These are phyloP conservation scores for Pouteria glomerata DNA, from an alignment of 148 eudicot genomes.

Conservation along the genomic window DNA sequence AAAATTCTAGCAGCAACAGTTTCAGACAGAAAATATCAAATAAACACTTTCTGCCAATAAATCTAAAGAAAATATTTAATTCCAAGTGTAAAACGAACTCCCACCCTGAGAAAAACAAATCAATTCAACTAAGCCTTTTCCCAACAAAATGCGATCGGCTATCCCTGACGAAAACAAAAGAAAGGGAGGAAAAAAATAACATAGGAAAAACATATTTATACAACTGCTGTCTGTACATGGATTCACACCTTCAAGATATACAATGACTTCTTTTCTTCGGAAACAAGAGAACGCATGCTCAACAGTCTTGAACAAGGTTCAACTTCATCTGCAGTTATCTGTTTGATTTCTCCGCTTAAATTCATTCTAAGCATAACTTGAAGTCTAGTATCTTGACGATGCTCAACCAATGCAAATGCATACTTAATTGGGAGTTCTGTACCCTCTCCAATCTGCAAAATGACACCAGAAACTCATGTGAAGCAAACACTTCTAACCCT, in stretches of 20 bases:
- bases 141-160: no score
- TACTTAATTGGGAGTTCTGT: slow-evolving; percentile 42
- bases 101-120: not conserved
- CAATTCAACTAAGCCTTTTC: not conserved
- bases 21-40: no score
- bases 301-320: slow-evolving; percentile 48
- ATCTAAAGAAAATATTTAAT: no score
- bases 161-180: no score
- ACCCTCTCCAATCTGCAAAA: slow-evolving; percentile 52
- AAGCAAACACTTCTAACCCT: not conserved
- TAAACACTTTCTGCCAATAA: no score
- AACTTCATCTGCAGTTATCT: slow-evolving; percentile 27
- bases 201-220: not conserved
- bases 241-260: slow-evolving; percentile 60
- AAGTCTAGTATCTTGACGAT: slow-evolving; percentile 35
- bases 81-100: no score
- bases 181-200: no score
- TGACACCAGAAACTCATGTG: slow-evolving; percentile 5
- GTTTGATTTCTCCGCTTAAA: slow-evolving; percentile 57
- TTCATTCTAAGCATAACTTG: slow-evolving; percentile 57
- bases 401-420: slow-evolving; percentile 86
- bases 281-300: slow-evolving; percentile 46
- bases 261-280: slow-evolving; percentile 23
- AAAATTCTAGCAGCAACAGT: no score
- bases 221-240: no score